These are phyloP conservation scores for Kalmusia sp. DNA, from an alignment of 2,329 filamentous ascomycete genomes.

Conservation along the genomic window DNA sequence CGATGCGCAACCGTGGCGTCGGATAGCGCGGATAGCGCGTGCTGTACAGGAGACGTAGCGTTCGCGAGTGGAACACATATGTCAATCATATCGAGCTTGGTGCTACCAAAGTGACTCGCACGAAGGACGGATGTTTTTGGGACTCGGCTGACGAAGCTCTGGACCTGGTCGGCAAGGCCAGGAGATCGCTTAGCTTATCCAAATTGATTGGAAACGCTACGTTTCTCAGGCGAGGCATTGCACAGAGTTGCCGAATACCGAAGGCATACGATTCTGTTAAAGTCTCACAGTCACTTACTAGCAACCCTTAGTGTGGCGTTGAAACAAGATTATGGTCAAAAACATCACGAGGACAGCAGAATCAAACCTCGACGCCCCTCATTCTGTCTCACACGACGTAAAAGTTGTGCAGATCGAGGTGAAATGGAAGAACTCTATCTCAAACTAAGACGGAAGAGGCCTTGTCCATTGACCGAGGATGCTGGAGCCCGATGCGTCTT, in stretches of 20 bases:
- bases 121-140: background rate
- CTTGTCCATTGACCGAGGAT: too few species aligned
- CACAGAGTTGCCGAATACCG: background rate
- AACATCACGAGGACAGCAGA: background rate
- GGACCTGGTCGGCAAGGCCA: background rate
- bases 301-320: constrained; percentile 1
- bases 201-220: background rate
- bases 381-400: background rate
- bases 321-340: background rate
- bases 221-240: background rate
- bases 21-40: constrained; percentile 15
- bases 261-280: background rate
- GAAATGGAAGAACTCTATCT: too few species aligned
- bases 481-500: too few species aligned
- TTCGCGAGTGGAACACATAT: constrained; percentile 18
- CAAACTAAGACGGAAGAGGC: too few species aligned
- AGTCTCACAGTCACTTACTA: background rate
- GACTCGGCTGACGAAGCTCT: background rate
- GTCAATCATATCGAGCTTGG: constrained; percentile 15
- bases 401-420: too few species aligned
- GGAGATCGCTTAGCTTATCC: background rate
- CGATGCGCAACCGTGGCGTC: constrained; percentile 26
- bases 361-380: background rate
- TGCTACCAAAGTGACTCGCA: background rate
- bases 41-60: constrained; percentile 15